These are phyloP conservation scores for Trichocladium uniseriatum DNA, from an alignment of 495 filamentous ascomycete genomes.

Conservation along the genomic window DNA sequence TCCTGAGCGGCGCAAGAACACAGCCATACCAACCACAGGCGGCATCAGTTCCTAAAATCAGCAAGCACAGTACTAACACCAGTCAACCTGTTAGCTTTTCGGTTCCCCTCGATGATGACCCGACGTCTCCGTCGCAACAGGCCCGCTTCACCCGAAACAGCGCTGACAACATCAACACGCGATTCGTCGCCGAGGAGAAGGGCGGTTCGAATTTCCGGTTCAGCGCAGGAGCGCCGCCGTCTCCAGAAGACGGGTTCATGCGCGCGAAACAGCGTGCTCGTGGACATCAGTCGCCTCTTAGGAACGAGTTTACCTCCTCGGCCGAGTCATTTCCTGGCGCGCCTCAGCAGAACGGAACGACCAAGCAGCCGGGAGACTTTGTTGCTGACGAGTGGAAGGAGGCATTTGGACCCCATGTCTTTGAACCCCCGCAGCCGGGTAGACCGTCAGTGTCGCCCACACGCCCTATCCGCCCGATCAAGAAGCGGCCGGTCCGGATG, in stretches of 20 bases:
- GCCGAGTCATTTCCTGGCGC: conserved; percentile 8
- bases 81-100: conserved; percentile 38
- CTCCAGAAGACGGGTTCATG: conserved; percentile 22
- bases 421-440: conserved; percentile 34
- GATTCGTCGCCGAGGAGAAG: conserved; percentile 36
- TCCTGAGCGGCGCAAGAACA: conserved; percentile 10
- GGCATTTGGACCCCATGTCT: conserved; percentile 53
- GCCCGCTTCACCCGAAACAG: conserved; percentile 47
- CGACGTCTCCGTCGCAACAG: conserved; percentile 14
- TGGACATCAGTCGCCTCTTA: conserved; percentile 26
- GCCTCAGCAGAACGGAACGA: conserved; percentile 3
- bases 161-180: conserved; percentile 68
- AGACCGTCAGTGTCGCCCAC: conserved; percentile 32
- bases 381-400: conserved; percentile 57
- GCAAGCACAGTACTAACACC: conserved; percentile 32
- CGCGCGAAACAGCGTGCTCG: conserved; percentile 29
- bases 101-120: conserved; percentile 31
- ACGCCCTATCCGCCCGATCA: conserved; percentile 21
- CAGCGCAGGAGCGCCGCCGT: conserved; percentile 30
- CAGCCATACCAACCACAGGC: not conserved
- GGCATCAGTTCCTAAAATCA: not conserved
- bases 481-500: conserved; percentile 39
- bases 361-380: conserved; percentile 39
- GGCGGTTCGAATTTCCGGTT: conserved; percentile 29
- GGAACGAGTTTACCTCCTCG: conserved; percentile 11